These are phyloP conservation scores for Bothriochloa decipiens DNA, from an alignment of 176 grass and related monocot species.

Conservation along the genomic window DNA sequence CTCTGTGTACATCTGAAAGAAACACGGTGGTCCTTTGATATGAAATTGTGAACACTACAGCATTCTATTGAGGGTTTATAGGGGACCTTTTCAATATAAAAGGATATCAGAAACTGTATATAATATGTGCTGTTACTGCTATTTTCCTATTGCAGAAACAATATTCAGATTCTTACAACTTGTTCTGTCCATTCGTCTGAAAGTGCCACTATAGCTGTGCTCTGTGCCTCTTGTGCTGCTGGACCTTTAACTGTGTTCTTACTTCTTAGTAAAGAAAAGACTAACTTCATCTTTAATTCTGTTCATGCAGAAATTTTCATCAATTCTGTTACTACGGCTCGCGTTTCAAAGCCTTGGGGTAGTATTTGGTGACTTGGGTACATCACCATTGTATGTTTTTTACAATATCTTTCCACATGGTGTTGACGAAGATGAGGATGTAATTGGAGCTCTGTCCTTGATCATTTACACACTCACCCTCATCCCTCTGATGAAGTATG, in stretches of 20 bases:
- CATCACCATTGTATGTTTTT: slow-evolving; percentile 93
- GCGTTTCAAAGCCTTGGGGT: slow-evolving; percentile 86
- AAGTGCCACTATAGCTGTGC: neutral
- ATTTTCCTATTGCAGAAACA: slow-evolving; percentile 6
- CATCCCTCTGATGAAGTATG: slow-evolving; percentile 85
- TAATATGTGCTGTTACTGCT: slow-evolving; percentile 11
- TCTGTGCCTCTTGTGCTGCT: neutral
- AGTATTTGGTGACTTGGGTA: slow-evolving; percentile 84
- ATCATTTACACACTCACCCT: slow-evolving; percentile 90
- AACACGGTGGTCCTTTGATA: neutral
- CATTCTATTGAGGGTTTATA: slow-evolving; percentile 1
- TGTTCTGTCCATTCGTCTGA: neutral
- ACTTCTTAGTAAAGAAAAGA: neutral
- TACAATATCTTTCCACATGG: slow-evolving; percentile 78
- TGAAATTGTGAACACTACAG: neutral
- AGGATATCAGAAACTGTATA: neutral
- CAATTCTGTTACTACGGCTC: slow-evolving; percentile 52
- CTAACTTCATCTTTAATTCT: slow-evolving; percentile 27
- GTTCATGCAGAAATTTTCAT: slow-evolving; percentile 73
- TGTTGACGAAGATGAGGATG: slow-evolving; percentile 65
- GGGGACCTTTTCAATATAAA: slow-evolving; percentile 20
- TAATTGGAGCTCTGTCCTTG: slow-evolving; percentile 82
- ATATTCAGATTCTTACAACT: slow-evolving; percentile 17
- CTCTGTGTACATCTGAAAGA: slow-evolving; percentile 30
- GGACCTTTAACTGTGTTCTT: neutral